A percentile compares a stretch with the other conserved stretches of the same genome.
phyloP scores from a whole-genome alignment of 352 stramenopile species.

The Phytophthora europaea region DNA sequence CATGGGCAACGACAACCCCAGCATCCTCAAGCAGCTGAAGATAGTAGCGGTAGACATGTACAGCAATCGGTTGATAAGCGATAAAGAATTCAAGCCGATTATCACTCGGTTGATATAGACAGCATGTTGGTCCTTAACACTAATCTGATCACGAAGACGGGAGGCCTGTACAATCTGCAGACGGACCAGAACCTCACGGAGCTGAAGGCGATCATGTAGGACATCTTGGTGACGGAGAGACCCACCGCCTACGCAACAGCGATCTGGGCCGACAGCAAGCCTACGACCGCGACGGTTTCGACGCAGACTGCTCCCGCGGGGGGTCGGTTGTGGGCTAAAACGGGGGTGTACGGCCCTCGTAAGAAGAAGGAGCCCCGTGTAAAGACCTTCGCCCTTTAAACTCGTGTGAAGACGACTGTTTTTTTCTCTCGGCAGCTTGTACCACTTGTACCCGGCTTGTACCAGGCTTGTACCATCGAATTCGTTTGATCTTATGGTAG shows the following conservation, averaged over 20 bases:
- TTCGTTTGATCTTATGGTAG: no score
- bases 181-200: conserved; percentile 16
- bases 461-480: no score
- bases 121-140: conserved; percentile 5
- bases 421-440: neutral
- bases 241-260: no score
- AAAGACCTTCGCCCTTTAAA: neutral
- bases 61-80: conserved; percentile 10
- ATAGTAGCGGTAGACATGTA: conserved; percentile 17
- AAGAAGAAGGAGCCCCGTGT: neutral
- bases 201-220: conserved; percentile 6
- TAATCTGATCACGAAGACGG: neutral
- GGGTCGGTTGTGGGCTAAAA: neutral
- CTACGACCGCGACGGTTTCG: no score
- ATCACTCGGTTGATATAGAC: conserved; percentile 10
- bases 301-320: neutral
- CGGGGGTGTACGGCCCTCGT: neutral
- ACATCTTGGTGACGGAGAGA: conserved; percentile 18
- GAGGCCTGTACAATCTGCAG: conserved; percentile 10
- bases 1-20: conserved; percentile 23
- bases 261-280: no score
- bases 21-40: conserved; percentile 19
- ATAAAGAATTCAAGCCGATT: conserved; percentile 23
- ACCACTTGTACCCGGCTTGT: no score
- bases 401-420: no score